Conservation (phyloP, 2,329 filamentous ascomycete genomes). For the Exophiala dermatitidis region DNA sequence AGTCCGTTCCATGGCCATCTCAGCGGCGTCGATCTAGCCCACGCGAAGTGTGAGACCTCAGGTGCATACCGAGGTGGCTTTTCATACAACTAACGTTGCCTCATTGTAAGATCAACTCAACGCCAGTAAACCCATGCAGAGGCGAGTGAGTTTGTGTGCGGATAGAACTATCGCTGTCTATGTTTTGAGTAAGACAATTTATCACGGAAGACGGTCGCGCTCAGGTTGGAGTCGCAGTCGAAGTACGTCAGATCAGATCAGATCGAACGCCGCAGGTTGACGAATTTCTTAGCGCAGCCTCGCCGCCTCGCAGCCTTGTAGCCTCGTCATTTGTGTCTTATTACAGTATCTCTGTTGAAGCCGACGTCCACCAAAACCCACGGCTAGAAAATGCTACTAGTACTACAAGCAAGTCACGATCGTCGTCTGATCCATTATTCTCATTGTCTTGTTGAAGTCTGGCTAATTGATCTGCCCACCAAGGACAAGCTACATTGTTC, state of each 20-base stretch:
- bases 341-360: not conserved
- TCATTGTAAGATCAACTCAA: not conserved
- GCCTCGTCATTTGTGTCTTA: not conserved
- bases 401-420: too few relatives aligned
- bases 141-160: too few relatives aligned
- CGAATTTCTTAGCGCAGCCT: constrained; percentile 10
- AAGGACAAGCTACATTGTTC: not conserved
- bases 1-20: constrained; percentile 28
- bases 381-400: too few relatives aligned
- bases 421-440: too few relatives aligned
- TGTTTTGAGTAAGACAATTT: too few relatives aligned
- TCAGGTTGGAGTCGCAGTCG: too few relatives aligned
- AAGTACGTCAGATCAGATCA: too few relatives aligned
- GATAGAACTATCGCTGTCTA: too few relatives aligned
- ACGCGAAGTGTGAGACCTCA: not conserved
- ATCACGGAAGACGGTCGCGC: too few relatives aligned
- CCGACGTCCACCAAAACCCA: not conserved
- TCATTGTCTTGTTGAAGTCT: too few relatives aligned
- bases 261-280: not conserved
- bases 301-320: not conserved
- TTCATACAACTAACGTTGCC: not conserved
- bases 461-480: not conserved
- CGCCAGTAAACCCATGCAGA: too few relatives aligned
- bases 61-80: not conserved
- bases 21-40: constrained; percentile 5